Evolutionary conservation across 208 protist species (phyloP), one percentile per base, ranked within the genome.

Genomic region (Leptomonas seymouri): DNA sequence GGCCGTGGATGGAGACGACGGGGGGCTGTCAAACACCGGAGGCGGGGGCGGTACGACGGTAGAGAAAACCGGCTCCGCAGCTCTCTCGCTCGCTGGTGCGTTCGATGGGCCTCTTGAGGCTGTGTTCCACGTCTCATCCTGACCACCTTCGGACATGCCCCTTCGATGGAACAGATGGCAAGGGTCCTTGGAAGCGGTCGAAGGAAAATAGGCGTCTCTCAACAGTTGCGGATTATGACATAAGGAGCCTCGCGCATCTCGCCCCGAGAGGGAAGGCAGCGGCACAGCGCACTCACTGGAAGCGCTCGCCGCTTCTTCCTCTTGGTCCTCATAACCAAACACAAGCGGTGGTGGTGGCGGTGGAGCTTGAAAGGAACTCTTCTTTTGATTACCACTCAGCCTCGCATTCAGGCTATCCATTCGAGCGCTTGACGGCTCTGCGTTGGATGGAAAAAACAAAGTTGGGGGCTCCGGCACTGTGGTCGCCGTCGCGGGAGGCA

Each of bases 391-490:
- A 3, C 34, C 34, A 9, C 9, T 39, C 3, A 9, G 9, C 34
- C 9, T 16, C 11, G 44, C 20, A 18, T 48, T 4, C 15, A 21
- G 48, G 3, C 21, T 49, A 39, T 23, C 6, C 6, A 20, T 42
- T 11, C 14, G 5, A 7, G n/a, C 14, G 21, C 5, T 36, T 9
- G 54, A 12, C 18, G 30, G 3, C 11, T 8, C 34, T 5, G 23
- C 44, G 20, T 34, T 25, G 34, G 7, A 6, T 3, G 48, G 45
- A 54, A 67, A 67, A 36, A 75, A 57, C 12, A 75, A 59, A 6
- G 63, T 56, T 14, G 61, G 69, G 7, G 59, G 69, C 41, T 76
- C 71, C 30, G 54, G 56, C 57, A 65, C 39, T 15, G 28, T 8
- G 0, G 55, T 34, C 20, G 18, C 56, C 53, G 21, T 50, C 23